Conservation (phyloP, 768 basidiomycete genomes). For the Boletus sensibilis region DNA sequence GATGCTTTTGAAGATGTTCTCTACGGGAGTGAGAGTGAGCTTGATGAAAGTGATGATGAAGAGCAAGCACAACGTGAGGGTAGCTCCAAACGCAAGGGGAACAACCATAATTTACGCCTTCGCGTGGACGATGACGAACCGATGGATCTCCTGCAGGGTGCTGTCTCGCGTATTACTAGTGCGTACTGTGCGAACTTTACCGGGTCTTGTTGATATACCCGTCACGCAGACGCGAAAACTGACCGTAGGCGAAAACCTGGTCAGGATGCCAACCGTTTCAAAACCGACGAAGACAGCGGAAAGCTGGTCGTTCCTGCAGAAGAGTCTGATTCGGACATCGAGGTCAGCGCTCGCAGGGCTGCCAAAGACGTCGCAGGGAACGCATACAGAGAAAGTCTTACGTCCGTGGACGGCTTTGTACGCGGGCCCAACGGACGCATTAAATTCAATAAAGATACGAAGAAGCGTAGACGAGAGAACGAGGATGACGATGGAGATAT, state of each 20-base stretch:
- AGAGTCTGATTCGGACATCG: slow-evolving; percentile 47
- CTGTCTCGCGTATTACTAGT: slow-evolving; percentile 69
- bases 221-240: slow-evolving; percentile 40
- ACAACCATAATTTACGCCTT: slow-evolving; percentile 59
- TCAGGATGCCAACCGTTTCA: slow-evolving; percentile 84
- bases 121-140: slow-evolving; percentile 90
- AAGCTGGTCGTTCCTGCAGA: slow-evolving; percentile 73
- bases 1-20: slow-evolving; percentile 97
- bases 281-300: slow-evolving; percentile 79
- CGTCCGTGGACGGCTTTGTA: slow-evolving; percentile 87
- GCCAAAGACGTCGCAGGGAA: slow-evolving; percentile 61
- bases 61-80: slow-evolving; percentile 33
- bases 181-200: slow-evolving; percentile 27
- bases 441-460: slow-evolving; percentile 97
- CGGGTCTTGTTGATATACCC: slow-evolving; percentile 1
- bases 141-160: slow-evolving; percentile 89
- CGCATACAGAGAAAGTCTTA: slow-evolving; percentile 81
- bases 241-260: slow-evolving; percentile 72
- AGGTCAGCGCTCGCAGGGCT: slow-evolving; percentile 38
- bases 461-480: slow-evolving; percentile 79
- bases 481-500: slow-evolving; percentile 60
- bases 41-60: slow-evolving; percentile 70
- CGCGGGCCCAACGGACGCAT: slow-evolving; percentile 80
- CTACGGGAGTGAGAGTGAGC: slow-evolving; percentile 94
- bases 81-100: slow-evolving; percentile 36